A percentile compares a stretch with the other conserved stretches of the same genome.
Conservation (phyloP, 2,329 filamentous ascomycete genomes). For the Aureobasidium sp. region DNA sequence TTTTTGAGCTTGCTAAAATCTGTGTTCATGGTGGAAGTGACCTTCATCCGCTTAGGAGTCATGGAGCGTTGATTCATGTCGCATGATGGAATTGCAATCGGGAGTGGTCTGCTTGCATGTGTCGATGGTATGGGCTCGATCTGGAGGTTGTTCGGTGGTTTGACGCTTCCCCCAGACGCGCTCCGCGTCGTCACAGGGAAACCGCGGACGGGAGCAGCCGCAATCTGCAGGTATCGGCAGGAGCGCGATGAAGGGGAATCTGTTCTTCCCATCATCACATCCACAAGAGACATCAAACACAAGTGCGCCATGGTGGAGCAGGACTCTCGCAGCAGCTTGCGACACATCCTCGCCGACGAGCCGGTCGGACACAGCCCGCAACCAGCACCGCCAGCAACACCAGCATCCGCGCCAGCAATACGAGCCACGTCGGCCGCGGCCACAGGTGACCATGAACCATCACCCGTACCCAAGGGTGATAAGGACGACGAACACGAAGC, state of each 20-base stretch:
- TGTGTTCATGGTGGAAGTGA: neutral
- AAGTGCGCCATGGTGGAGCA: slow-evolving; percentile 13
- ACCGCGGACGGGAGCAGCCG: neutral
- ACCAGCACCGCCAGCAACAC: slow-evolving; percentile 14
- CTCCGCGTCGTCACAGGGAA: neutral
- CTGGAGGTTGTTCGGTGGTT: neutral
- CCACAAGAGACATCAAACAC: neutral
- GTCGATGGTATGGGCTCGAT: neutral
- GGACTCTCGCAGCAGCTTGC: slow-evolving; percentile 16
- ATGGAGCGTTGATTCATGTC: neutral
- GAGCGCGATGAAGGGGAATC: neutral
- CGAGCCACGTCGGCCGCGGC: neutral
- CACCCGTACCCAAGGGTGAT: slow-evolving; percentile 4
- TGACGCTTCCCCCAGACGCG: slow-evolving; percentile 2
- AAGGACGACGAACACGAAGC: slow-evolving; percentile 11
- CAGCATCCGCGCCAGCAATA: slow-evolving; percentile 12
- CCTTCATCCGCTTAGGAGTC: no score
- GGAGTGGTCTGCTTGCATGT: neutral
- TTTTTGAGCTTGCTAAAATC: neutral
- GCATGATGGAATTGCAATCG: neutral
- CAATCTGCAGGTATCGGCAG: neutral
- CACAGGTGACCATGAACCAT: neutral
- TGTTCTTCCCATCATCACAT: neutral
- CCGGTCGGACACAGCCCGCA: slow-evolving; percentile 14
- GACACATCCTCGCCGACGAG: slow-evolving; percentile 22